These are phyloP conservation scores for Casaregolazyma lundiana DNA, from an alignment of 1,139 yeast species.

Conservation along the genomic window DNA sequence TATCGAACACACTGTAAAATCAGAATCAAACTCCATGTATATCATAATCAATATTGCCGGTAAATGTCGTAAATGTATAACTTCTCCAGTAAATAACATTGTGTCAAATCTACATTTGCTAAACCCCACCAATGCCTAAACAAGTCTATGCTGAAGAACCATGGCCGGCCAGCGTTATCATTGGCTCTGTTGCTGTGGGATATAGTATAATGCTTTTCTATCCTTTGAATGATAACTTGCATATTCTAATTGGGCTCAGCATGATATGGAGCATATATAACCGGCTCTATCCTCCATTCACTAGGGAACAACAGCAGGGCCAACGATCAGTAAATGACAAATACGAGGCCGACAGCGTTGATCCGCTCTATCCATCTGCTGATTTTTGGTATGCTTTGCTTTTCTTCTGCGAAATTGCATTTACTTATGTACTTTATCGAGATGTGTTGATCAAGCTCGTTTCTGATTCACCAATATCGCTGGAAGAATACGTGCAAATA, in stretches of 20 bases:
- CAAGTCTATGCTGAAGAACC: slow-evolving; percentile 11
- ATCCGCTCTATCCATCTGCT: slow-evolving; percentile 14
- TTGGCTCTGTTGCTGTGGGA: slow-evolving; percentile 9
- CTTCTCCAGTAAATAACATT: no score
- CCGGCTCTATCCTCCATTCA: slow-evolving; percentile 19
- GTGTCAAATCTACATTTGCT: no score
- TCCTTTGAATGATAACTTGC: slow-evolving; percentile 19
- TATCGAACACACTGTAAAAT: no score
- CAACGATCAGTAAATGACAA: slow-evolving; percentile 11
- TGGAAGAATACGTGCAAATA: slow-evolving; percentile 7
- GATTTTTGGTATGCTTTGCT: slow-evolving; percentile 13
- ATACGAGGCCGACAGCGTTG: background rate
- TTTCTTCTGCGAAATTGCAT: slow-evolving; percentile 5
- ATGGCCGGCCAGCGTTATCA: slow-evolving; percentile 13
- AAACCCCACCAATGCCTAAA: background rate
- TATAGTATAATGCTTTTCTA: slow-evolving; percentile 4
- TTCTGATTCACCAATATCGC: background rate
- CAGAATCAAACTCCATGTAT: no score
- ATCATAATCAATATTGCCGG: no score
- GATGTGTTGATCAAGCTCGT: slow-evolving; percentile 1
- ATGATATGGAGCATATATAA: slow-evolving; percentile 20
- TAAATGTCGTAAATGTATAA: no score
- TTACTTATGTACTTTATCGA: slow-evolving; percentile 9
- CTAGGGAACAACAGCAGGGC: slow-evolving; percentile 8
- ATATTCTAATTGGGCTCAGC: slow-evolving; percentile 19